Conservation (phyloP, 2,329 filamentous ascomycete species). For the Penicillium sp. region DNA sequence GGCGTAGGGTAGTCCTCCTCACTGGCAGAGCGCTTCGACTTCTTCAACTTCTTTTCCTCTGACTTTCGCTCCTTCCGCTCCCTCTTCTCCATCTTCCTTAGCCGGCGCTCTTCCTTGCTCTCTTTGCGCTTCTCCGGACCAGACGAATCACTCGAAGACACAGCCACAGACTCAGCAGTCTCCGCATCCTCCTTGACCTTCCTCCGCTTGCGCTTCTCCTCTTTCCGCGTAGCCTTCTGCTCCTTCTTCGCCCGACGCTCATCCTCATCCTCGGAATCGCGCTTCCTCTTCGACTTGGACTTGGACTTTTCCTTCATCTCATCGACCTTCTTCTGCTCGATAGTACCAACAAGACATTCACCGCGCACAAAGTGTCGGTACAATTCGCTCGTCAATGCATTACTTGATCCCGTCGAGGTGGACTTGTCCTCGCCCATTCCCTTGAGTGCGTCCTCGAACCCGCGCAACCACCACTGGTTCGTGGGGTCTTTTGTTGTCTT, state of each 20-base stretch:
- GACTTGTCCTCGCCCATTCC: slow-evolving; percentile 67
- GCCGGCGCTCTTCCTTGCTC: slow-evolving; percentile 27
- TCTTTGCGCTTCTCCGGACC: slow-evolving; percentile 24
- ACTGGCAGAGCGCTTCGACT: slow-evolving; percentile 18
- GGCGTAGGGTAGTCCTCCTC: slow-evolving; percentile 39
- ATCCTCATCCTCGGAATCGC: slow-evolving; percentile 38
- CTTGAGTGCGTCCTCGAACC: slow-evolving; percentile 88
- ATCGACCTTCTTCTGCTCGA: slow-evolving; percentile 29
- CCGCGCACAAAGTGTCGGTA: slow-evolving; percentile 86
- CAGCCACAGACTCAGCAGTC: slow-evolving; percentile 9
- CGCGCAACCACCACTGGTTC: slow-evolving; percentile 97
- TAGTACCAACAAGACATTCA: slow-evolving; percentile 72
- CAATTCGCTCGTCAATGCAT: slow-evolving; percentile 56
- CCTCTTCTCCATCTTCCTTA: slow-evolving; percentile 30
- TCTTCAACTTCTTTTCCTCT: slow-evolving; percentile 23
- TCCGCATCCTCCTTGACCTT: slow-evolving; percentile 21
- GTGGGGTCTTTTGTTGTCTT: slow-evolving; percentile 64
- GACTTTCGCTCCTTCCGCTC: slow-evolving; percentile 30
- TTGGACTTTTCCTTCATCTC: slow-evolving; percentile 15
- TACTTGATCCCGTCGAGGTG: slow-evolving; percentile 54
- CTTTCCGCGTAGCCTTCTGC: slow-evolving; percentile 40
- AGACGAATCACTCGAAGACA: slow-evolving; percentile 10
- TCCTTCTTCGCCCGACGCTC: slow-evolving; percentile 23
- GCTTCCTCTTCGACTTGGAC: slow-evolving; percentile 33
- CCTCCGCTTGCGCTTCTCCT: slow-evolving; percentile 19